phyloP scores from a whole-genome alignment of 2,329 filamentous ascomycete species.

The Acarospora socialis region DNA sequence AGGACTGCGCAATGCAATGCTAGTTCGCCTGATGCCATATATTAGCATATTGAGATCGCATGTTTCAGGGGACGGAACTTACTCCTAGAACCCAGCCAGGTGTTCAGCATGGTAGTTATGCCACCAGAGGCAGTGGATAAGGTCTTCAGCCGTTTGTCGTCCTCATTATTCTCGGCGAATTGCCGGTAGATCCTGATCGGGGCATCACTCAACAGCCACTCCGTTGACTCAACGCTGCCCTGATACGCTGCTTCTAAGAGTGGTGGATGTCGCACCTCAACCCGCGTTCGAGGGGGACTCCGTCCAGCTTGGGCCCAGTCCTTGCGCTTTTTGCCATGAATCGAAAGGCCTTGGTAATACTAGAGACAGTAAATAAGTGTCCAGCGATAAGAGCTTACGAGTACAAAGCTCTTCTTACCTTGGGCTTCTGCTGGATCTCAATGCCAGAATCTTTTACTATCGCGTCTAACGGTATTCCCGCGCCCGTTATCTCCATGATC shows the following conservation, averaged over 20 bases:
- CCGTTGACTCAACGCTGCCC: slow-evolving; percentile 51
- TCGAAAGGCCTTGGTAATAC: slow-evolving; percentile 63
- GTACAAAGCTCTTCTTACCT: too few species aligned
- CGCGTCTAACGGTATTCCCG: slow-evolving; percentile 53
- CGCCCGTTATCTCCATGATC: slow-evolving; percentile 52
- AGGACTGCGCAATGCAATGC: slow-evolving; percentile 53
- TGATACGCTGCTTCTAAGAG: slow-evolving; percentile 43
- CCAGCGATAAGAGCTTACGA: too few species aligned
- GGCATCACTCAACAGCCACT: slow-evolving; percentile 64
- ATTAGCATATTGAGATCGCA: not conserved
- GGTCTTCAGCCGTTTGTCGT: slow-evolving; percentile 48
- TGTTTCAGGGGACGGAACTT: slow-evolving; percentile 22
- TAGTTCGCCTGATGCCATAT: slow-evolving; percentile 44
- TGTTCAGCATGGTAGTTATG: too few species aligned
- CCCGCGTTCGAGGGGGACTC: slow-evolving; percentile 26
- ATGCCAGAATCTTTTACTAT: slow-evolving; percentile 53
- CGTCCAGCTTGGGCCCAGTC: slow-evolving; percentile 60
- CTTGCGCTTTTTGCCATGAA: slow-evolving; percentile 57
- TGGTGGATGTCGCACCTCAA: slow-evolving; percentile 36
- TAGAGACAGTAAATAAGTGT: too few species aligned
- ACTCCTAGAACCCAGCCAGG: slow-evolving; percentile 49
- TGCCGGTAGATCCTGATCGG: slow-evolving; percentile 54
- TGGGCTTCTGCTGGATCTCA: slow-evolving; percentile 48
- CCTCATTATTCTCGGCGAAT: slow-evolving; percentile 47
- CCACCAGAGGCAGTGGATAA: slow-evolving; percentile 46